Conservation (phyloP, 2,329 filamentous ascomycete genomes). For the Claviceps paspali region DNA sequence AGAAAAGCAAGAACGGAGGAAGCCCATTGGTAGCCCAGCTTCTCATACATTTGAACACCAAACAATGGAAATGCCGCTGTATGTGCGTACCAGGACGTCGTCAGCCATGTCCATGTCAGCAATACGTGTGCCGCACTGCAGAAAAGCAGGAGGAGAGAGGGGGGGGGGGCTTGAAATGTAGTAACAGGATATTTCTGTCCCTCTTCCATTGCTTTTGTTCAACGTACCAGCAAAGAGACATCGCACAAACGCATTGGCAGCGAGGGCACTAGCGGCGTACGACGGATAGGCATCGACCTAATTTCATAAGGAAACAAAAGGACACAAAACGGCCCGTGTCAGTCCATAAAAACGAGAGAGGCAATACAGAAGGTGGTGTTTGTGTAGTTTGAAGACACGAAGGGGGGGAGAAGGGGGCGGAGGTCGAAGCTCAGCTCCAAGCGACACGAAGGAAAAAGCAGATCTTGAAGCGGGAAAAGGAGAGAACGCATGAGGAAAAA, state of each 20-base stretch:
- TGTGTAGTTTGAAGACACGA: no score
- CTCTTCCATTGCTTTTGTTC: no score
- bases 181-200: no score
- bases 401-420: not conserved
- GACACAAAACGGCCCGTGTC: not conserved
- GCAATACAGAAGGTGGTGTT: no score
- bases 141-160: no score
- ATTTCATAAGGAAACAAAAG: not conserved
- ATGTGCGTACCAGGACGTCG: not conserved
- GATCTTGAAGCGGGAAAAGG: no score
- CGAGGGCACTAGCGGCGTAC: constrained; percentile 64
- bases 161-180: no score
- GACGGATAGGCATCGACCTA: constrained; percentile 61
- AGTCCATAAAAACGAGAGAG: no score
- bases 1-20: constrained; percentile 46
- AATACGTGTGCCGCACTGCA: no score
- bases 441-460: no score
- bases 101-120: constrained; percentile 8
- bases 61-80: constrained; percentile 62
- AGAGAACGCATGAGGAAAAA: no score
- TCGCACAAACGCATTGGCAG: constrained; percentile 68
- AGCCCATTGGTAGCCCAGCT: constrained; percentile 56
- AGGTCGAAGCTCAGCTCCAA: no score
- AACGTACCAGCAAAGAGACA: constrained; percentile 54
- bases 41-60: constrained; percentile 56